Conservation (phyloP, 345 rosid species). For the Psidium friedrichsthalianum region DNA sequence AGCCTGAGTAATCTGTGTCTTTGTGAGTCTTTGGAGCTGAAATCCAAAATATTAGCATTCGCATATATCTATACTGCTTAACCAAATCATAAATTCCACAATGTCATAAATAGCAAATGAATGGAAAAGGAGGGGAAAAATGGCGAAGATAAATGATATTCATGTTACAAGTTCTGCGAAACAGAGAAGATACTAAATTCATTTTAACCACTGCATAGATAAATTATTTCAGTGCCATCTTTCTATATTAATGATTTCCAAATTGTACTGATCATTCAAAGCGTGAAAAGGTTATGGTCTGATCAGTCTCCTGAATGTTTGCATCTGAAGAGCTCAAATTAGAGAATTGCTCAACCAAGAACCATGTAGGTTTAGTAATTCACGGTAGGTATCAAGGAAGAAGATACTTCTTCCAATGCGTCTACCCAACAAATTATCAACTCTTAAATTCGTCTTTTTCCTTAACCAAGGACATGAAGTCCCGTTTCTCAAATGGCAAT, state of each 20-base stretch:
- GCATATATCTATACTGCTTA: neutral
- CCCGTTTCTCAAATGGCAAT: no score
- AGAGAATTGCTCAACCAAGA: neutral
- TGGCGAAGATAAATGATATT: neutral
- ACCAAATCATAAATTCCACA: no score
- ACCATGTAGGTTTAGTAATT: neutral
- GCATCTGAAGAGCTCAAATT: neutral
- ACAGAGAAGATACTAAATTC: neutral
- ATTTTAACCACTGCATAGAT: neutral
- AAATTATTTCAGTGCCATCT: neutral
- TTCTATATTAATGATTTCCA: neutral
- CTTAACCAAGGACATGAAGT: no score
- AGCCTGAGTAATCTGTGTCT: neutral
- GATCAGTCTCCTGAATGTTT: rapidly evolving
- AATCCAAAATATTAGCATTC: neutral
- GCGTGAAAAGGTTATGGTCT: neutral
- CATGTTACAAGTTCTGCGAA: neutral
- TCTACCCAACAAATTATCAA: neutral
- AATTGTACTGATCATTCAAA: neutral
- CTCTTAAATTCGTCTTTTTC: no score
- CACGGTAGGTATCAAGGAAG: neutral
- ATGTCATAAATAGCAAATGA: neutral
- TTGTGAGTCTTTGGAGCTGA: neutral
- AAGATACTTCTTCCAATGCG: neutral
- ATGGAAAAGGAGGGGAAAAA: neutral